Conservation (phyloP, 345 rosid species). For the Linum tenue region DNA sequence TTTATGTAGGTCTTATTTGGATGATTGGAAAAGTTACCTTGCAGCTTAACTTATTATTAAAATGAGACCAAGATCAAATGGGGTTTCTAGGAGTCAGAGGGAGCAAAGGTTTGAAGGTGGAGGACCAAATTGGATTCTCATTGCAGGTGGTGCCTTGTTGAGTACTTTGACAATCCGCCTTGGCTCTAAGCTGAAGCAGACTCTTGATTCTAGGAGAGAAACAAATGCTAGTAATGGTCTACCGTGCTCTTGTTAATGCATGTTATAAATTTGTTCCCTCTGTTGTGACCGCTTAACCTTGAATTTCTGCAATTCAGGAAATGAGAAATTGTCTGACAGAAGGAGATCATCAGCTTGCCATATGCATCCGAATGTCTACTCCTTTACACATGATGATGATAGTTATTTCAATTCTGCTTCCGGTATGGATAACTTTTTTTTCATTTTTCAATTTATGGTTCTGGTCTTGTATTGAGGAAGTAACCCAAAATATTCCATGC, state of each 20-base stretch:
- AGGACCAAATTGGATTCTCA: conserved; percentile 85
- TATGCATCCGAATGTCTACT: conserved; percentile 38
- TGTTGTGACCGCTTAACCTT: conserved; percentile 13
- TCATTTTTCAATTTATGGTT: neutral
- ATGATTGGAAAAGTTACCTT: conserved; percentile 24
- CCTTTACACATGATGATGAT: conserved; percentile 43
- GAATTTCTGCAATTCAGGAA: conserved; percentile 31
- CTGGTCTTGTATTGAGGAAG: neutral
- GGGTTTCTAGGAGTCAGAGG: conserved; percentile 45
- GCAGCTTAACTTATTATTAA: conserved; percentile 22
- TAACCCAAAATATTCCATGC: neutral
- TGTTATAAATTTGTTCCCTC: neutral
- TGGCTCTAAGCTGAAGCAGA: conserved; percentile 82
- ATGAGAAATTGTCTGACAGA: conserved; percentile 28
- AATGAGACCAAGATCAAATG: conserved; percentile 54
- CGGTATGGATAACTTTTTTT: conserved; percentile 24
- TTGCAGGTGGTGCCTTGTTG: conserved; percentile 91
- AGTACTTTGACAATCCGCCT: conserved; percentile 86
- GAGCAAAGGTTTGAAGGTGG: conserved; percentile 33
- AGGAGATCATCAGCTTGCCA: conserved; percentile 37
- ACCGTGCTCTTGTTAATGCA: conserved; percentile 11
- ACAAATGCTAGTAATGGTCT: conserved; percentile 29
- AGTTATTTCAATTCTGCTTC: conserved; percentile 47
- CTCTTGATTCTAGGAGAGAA: conserved; percentile 47
- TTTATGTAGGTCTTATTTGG: conserved; percentile 47